Evolutionary conservation across 176 grass and related monocot species (phyloP).

Genomic region (Cenchrus fungigraminus): DNA sequence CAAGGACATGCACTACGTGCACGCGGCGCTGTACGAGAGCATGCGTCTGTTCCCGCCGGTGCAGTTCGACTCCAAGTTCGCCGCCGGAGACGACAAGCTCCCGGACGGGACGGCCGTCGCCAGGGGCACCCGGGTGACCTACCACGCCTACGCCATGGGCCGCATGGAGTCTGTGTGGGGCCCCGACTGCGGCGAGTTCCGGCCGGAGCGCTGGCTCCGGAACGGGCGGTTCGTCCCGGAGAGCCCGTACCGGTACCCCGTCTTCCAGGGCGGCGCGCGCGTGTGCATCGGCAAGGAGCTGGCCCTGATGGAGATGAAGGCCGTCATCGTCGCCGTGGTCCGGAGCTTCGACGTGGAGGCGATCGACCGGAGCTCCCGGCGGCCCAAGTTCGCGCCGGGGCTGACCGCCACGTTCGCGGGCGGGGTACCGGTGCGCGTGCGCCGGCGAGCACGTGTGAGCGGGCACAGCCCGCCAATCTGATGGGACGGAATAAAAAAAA

Average conservation of each 20-base stretch:
- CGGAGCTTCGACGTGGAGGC: slow-evolving; percentile 62
- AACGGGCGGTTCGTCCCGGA: slow-evolving; percentile 63
- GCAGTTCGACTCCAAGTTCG: slow-evolving; percentile 87
- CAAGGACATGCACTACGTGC: slow-evolving; percentile 83
- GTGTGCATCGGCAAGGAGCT: slow-evolving; percentile 87
- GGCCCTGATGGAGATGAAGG: slow-evolving; percentile 91
- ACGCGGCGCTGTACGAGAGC: slow-evolving; percentile 74
- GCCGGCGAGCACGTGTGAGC: slow-evolving; percentile 45
- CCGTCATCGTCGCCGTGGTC: slow-evolving; percentile 61
- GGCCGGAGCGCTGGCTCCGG: slow-evolving; percentile 77
- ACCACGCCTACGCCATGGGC: slow-evolving; percentile 87
- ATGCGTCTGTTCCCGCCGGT: slow-evolving; percentile 87
- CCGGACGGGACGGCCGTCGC: slow-evolving; percentile 64
- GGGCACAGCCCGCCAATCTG: slow-evolving; percentile 32
- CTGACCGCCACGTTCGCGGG: slow-evolving; percentile 78
- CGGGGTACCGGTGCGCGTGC: slow-evolving; percentile 65
- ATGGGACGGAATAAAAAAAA: slow-evolving; percentile 21
- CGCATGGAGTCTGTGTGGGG: slow-evolving; percentile 87
- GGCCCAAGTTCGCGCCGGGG: slow-evolving; percentile 72
- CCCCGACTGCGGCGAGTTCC: slow-evolving; percentile 72
- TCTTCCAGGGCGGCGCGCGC: slow-evolving; percentile 80
- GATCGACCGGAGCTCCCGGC: slow-evolving; percentile 28
- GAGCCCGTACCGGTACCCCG: slow-evolving; percentile 78
- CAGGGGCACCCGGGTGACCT: slow-evolving; percentile 72
- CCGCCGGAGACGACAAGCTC: slow-evolving; percentile 63